Percentiles rank a stretch among this genome's conserved stretches.
Evolutionary conservation across 108 stramenopile genomes (phyloP).

Genomic region (Nitzschia inconspicua): DNA sequence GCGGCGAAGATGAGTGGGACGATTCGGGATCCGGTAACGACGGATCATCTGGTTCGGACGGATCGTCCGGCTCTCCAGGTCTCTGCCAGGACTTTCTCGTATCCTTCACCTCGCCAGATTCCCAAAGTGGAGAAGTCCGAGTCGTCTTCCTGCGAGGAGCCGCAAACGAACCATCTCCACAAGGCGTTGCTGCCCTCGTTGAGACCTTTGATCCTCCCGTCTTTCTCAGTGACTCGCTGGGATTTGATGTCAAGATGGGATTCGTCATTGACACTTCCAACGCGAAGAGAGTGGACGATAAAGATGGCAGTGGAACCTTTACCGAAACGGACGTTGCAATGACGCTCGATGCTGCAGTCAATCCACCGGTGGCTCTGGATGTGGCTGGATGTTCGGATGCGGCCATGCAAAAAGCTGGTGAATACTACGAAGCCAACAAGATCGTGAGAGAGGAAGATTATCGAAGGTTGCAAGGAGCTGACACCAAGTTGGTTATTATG

Average conservation of each 20-base stretch:
- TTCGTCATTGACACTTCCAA: background rate
- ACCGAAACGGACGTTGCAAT: background rate
- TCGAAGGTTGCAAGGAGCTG: background rate
- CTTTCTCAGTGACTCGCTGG: background rate
- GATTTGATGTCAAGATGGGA: background rate
- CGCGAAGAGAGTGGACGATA: background rate
- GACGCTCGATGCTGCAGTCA: background rate
- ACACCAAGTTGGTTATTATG: background rate
- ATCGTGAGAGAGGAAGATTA: background rate
- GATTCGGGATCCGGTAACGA: background rate
- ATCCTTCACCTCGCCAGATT: too few relatives aligned
- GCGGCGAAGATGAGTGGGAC: background rate
- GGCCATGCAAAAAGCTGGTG: background rate
- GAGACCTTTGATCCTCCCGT: background rate
- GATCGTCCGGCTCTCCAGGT: background rate
- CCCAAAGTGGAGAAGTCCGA: background rate
- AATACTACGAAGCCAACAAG: background rate
- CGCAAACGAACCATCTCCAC: background rate
- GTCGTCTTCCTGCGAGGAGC: background rate
- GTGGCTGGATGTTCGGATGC: slow-evolving; percentile 9
- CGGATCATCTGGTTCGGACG: background rate
- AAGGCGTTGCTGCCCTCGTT: background rate
- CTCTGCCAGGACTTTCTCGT: background rate
- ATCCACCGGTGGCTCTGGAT: slow-evolving; percentile 2
- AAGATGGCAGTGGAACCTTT: background rate